Base-by-base conservation (phyloP, 305 asterid genomes). In the Ruellia speciosa region DNA sequence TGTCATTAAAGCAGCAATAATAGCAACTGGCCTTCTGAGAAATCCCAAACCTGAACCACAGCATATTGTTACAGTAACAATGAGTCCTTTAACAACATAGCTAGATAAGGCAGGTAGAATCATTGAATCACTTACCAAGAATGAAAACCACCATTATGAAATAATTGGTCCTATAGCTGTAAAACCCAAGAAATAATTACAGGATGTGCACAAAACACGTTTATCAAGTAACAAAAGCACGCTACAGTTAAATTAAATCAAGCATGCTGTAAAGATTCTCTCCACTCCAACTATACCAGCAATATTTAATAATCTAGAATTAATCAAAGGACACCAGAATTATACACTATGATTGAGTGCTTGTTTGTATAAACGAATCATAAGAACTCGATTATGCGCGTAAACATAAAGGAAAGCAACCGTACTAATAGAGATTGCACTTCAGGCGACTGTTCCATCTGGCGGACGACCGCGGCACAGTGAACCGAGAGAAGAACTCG, bases 381-480 rank as follows among this genome's bases (percentile, higher is more conserved):
- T 37, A 13, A 7, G 7, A 43, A 43, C n/a, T n/a, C 14, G 7
- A 43, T 43, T n/a, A 13, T 13, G 49, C 15, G 49, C 6, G 6
- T n/a, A 3, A 4, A 8, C 14, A 7, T 50, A 50, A 50, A 15
- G 33, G 31, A 17, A 16, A 43, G 14, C 16, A n/a, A 60, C 15
- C 82, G 62, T 69, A 86, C 95, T 87, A 87, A 75, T 87, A 87
- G 31, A 90, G 82, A 70, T 87, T 90, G 90, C 92, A 92, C 76
- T 92, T 92, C 78, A 92, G 86, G 77, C 99, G 97, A 64, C 94
- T 81, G 79, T 74, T 84, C 99, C 99, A 88, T 88, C 86, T 86
- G 72, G 87, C 63, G 46, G 63, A 82, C 18, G 99, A 92, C 66
- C 95, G 89, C 20, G 99, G 99, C 7, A 84, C 52, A 51, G 82